A percentile compares a stretch with the other conserved stretches of the same genome.
phyloP scores from a whole-genome alignment of 2,329 filamentous ascomycete species.

The Neonectria ditissima region DNA sequence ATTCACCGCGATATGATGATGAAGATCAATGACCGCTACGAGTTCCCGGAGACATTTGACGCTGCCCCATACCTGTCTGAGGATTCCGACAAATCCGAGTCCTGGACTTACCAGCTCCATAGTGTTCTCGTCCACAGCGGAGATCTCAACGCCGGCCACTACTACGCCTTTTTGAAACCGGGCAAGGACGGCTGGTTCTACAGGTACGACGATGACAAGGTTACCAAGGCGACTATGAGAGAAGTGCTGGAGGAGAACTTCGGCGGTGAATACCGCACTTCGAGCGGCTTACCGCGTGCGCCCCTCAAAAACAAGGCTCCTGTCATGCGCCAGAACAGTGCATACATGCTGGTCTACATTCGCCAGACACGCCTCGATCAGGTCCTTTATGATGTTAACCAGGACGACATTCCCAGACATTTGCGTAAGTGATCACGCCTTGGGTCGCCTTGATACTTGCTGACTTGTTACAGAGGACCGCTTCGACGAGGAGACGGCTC shows the following conservation, averaged over 20 bases:
- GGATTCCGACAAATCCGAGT: constrained; percentile 86
- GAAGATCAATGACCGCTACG: constrained; percentile 96
- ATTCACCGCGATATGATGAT: constrained; percentile 97
- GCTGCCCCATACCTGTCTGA: constrained; percentile 88
- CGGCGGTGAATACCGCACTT: constrained; percentile 81
- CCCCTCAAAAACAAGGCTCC: constrained; percentile 67
- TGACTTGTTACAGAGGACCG: constrained; percentile 66
- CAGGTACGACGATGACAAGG: constrained; percentile 96
- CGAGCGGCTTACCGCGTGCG: constrained; percentile 60
- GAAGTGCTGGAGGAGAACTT: constrained; percentile 98
- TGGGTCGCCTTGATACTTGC: constrained; percentile 4
- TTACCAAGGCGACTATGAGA: constrained; percentile 90
- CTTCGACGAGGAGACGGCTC: constrained; percentile 84
- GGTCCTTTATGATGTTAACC: constrained; percentile 80
- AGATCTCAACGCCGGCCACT: constrained; percentile 96
- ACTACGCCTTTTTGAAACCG: constrained; percentile 97
- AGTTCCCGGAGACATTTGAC: constrained; percentile 87
- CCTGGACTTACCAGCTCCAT: constrained; percentile 93
- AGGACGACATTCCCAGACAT: constrained; percentile 83
- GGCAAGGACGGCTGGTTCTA: constrained; percentile 95
- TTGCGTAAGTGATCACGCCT: constrained; percentile 68
- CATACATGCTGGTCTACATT: constrained; percentile 99
- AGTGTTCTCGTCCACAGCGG: constrained; percentile 97
- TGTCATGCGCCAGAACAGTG: constrained; percentile 79
- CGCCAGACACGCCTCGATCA: constrained; percentile 86